Percentiles rank a stretch among this genome's conserved stretches.
Conservation (phyloP, 2,329 filamentous ascomycete species). For the Kalmusia sp. region DNA sequence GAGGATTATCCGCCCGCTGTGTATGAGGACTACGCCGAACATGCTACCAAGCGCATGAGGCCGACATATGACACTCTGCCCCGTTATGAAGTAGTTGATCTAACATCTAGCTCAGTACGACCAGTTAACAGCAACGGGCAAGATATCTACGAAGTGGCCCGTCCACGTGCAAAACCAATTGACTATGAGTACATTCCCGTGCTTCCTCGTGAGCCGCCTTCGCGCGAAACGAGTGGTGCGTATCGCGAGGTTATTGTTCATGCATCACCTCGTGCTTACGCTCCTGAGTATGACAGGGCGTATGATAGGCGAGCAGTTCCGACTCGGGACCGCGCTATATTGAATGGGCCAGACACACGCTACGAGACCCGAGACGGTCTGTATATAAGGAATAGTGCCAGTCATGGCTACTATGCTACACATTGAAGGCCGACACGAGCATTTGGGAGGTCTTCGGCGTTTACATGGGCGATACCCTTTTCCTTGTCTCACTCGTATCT, state of each 20-base stretch:
- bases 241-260: slow-evolving; percentile 22
- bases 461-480: slow-evolving; percentile 35
- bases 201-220: slow-evolving; percentile 18
- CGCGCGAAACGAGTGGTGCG: slow-evolving; percentile 24
- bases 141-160: slow-evolving; percentile 12
- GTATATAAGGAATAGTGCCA: slow-evolving; percentile 20
- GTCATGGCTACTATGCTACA: slow-evolving; percentile 21
- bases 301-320: slow-evolving; percentile 19
- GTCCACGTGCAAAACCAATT: slow-evolving; percentile 13
- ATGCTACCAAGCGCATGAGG: slow-evolving; percentile 1
- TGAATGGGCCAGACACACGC: slow-evolving; percentile 16
- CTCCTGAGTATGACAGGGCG: slow-evolving; percentile 18
- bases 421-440: slow-evolving; percentile 13
- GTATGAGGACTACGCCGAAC: background rate
- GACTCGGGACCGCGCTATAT: slow-evolving; percentile 16
- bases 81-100: slow-evolving; percentile 24
- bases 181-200: slow-evolving; percentile 20
- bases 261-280: slow-evolving; percentile 18
- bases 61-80: background rate
- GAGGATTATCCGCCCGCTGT: slow-evolving; percentile 1
- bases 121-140: slow-evolving; percentile 10
- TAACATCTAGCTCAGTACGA: slow-evolving; percentile 33
- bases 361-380: slow-evolving; percentile 15
- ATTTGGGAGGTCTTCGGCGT: slow-evolving; percentile 21
- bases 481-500: slow-evolving; percentile 20